Evolutionary conservation across 768 basidiomycete genomes (phyloP).

Genomic region (Agrocybe praecox): DNA sequence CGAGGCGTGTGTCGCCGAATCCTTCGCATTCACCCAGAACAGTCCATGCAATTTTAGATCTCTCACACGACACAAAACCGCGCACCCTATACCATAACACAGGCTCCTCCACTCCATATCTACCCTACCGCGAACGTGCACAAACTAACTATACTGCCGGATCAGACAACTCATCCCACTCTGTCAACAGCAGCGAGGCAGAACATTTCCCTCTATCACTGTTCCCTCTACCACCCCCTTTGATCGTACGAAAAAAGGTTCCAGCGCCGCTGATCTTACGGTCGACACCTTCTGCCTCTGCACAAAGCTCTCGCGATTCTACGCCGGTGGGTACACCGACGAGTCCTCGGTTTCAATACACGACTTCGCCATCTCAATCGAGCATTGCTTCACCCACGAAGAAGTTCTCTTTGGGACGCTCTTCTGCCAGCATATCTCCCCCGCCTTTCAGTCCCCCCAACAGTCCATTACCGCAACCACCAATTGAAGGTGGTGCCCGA

Average conservation of each 20-base stretch:
- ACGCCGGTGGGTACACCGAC: conserved; percentile 47
- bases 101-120: conserved; percentile 28
- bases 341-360: conserved; percentile 25
- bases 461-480: conserved; percentile 38
- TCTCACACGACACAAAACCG: conserved; percentile 16
- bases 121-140: conserved; percentile 19
- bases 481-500: conserved; percentile 5
- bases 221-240: conserved; percentile 42
- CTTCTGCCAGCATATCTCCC: conserved; percentile 27
- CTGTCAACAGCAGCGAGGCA: conserved; percentile 17
- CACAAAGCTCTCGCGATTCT: conserved; percentile 38
- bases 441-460: conserved; percentile 37
- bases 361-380: conserved; percentile 20
- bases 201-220: conserved; percentile 27
- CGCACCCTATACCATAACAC: conserved; percentile 21
- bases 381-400: conserved; percentile 21
- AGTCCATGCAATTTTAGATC: conserved; percentile 20
- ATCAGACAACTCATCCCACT: conserved; percentile 17
- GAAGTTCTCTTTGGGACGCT: conserved; percentile 21
- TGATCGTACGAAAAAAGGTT: conserved; percentile 35
- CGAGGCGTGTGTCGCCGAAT: not conserved
- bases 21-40: conserved; percentile 14
- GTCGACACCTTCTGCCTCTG: conserved; percentile 30
- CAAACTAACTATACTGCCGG: conserved; percentile 1
- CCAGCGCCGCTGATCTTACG: conserved; percentile 42